Percentiles rank a stretch among this genome's conserved stretches.
Conservation (phyloP, 2,329 filamentous ascomycete genomes). For the Aspergillus sp. region DNA sequence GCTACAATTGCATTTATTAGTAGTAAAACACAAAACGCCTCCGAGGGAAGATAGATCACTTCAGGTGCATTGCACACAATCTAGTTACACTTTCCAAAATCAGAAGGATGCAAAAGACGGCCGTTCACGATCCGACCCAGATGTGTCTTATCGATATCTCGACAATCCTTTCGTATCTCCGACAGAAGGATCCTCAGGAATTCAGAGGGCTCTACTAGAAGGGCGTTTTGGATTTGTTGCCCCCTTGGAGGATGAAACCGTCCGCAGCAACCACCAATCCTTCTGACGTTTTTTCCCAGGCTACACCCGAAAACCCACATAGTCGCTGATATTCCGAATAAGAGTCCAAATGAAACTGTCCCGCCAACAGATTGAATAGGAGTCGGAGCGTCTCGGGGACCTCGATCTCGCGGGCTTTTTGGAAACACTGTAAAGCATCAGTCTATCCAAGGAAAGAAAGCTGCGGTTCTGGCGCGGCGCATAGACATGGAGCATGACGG, state of each 20-base stretch:
- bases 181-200: constrained; percentile 42
- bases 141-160: constrained; percentile 46
- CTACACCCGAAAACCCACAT: constrained; percentile 20
- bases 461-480: constrained; percentile 45
- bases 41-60: no score
- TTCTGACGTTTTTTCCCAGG: constrained; percentile 13
- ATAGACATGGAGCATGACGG: constrained; percentile 51
- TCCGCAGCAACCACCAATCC: constrained; percentile 28
- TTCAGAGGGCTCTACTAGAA: constrained; percentile 43
- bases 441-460: constrained; percentile 44
- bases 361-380: constrained; percentile 66
- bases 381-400: constrained; percentile 32
- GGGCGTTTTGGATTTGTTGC: constrained; percentile 17
- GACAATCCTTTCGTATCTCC: constrained; percentile 35
- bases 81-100: background rate
- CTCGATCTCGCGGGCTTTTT: constrained; percentile 12
- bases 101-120: background rate
- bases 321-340: constrained; percentile 54
- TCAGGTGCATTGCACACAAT: no score
- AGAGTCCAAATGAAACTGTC: constrained; percentile 62
- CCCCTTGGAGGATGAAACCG: constrained; percentile 21
- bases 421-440: constrained; percentile 48
- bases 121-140: constrained; percentile 46
- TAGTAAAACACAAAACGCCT: no score
- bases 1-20: no score